A percentile compares a stretch with the other conserved stretches of the same genome.
phyloP scores from a whole-genome alignment of 2,329 filamentous ascomycete species.

The Colletotrichum limetticola region DNA sequence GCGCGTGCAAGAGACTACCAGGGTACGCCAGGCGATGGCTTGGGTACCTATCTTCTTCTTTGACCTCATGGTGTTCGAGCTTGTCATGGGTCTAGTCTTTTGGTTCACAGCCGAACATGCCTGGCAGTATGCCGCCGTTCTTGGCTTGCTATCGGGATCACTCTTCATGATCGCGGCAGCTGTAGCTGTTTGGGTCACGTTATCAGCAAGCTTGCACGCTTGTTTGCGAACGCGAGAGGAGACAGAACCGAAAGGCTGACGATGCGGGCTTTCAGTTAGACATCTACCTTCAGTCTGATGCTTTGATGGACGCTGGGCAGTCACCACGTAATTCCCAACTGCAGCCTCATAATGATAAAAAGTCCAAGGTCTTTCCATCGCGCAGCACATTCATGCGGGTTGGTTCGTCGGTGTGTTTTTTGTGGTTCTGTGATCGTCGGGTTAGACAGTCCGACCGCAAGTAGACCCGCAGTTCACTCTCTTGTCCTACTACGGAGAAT shows the following conservation, averaged over 20 bases:
- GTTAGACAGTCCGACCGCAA: too few species aligned
- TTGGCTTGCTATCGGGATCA: background rate
- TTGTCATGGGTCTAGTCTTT: background rate
- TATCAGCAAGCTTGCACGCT: background rate
- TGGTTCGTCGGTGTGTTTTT: too few species aligned
- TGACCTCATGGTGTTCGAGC: background rate
- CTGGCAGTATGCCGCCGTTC: background rate
- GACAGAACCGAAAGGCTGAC: background rate
- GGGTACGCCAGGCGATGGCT: background rate
- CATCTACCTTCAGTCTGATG: too few species aligned
- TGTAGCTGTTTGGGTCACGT: background rate
- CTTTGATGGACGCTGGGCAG: too few species aligned
- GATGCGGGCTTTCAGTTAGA: background rate
- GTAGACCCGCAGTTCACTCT: too few species aligned
- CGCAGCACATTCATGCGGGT: too few species aligned
- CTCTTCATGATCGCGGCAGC: background rate
- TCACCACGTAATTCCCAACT: too few species aligned
- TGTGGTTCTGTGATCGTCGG: too few species aligned
- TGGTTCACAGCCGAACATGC: background rate
- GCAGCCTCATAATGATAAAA: too few species aligned
- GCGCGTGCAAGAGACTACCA: background rate
- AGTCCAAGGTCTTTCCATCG: too few species aligned
- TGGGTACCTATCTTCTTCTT: background rate
- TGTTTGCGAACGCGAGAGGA: background rate
- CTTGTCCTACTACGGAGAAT: too few species aligned